Base-by-base conservation (phyloP, 345 rosid genomes). In the Atalantia buxifolia region DNA sequence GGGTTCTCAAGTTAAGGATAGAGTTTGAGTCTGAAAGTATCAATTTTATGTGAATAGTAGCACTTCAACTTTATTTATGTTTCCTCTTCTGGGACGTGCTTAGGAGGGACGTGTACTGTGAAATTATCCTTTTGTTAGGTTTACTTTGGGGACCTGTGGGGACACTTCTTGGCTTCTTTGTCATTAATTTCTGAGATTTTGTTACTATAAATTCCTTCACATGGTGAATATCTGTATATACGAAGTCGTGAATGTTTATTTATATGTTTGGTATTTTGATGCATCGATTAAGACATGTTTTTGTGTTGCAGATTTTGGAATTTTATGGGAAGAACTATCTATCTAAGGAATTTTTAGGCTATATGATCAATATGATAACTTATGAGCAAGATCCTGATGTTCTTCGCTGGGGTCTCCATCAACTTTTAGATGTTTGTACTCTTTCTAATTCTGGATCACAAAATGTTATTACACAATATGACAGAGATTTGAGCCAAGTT, bases 371-470 rank as follows among this genome's bases (percentile, higher is more conserved):
- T 71, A 88, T 89, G 95, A 63, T 79, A 16, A 72, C 42, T 14
- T 67, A 74, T 53, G 82, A 90, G 67, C 83, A 82, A 40, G 97
- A 94, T 85, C 92, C 93, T 35, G 97, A 95, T 85, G 90, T 85
- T 80, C 77, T 86, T 81, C 87, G 94, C 4, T 95, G 99, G 98
- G 93, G 92, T 83, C 94, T 93, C 35, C 83, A 89, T 72, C 87
- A 81, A 53, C 82, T 83, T 19, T 36, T 95, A 7, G 90, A 89
- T 77, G 89, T 87, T 76, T 91, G 92, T 77, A 48, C 90, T 27
- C 83, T 87, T 81, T 76, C 92, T 19, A 88, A 83, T 84, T 81
- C 88, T 42, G 94, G 94, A 66, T 84, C 90, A 31, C 78, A 79
- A 59, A 57, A 68, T 72, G 84, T 88, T 71, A 84, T 91, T 38